Evolutionary conservation across 208 protist species (phyloP).

Genomic region (Porcisia hertigi): DNA sequence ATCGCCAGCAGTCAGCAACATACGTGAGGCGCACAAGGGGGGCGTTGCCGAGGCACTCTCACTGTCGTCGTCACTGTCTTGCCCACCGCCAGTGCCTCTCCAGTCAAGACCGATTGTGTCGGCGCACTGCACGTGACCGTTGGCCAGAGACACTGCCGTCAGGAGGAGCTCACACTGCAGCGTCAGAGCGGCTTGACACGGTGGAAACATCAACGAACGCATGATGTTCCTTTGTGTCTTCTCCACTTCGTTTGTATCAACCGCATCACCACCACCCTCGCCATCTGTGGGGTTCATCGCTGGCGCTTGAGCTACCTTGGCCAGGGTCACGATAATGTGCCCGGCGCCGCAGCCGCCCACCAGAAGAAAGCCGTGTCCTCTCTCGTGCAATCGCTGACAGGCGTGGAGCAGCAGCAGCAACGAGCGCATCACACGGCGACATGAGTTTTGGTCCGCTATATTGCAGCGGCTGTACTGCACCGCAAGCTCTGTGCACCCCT

Average conservation of each 20-base stretch:
- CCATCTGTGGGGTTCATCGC: neutral
- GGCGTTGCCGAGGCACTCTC: slow-evolving; percentile 4
- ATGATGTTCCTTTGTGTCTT: slow-evolving; percentile 12
- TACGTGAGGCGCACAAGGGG: slow-evolving; percentile 20
- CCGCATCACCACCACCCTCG: slow-evolving; percentile 13
- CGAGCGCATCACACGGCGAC: slow-evolving; percentile 49
- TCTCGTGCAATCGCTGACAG: slow-evolving; percentile 53
- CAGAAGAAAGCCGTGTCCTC: slow-evolving; percentile 26
- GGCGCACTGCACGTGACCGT: slow-evolving; percentile 52
- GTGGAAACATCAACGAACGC: slow-evolving; percentile 27
- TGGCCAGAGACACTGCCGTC: slow-evolving; percentile 38
- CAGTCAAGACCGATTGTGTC: slow-evolving; percentile 19
- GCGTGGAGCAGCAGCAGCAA: slow-evolving; percentile 51
- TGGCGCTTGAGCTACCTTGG: slow-evolving; percentile 25
- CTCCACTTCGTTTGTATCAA: slow-evolving; percentile 18
- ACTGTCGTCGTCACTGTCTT: slow-evolving; percentile 18
- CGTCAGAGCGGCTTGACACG: slow-evolving; percentile 56
- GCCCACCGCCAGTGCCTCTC: slow-evolving; percentile 13
- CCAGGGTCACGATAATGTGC: slow-evolving; percentile 43
- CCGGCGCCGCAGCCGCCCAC: slow-evolving; percentile 34
- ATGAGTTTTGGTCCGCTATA: slow-evolving; percentile 54
- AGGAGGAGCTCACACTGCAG: slow-evolving; percentile 50
- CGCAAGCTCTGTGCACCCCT: slow-evolving; percentile 48
- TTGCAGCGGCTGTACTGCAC: slow-evolving; percentile 50
- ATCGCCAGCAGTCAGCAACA: slow-evolving; percentile 31